phyloP scores from a whole-genome alignment of 2,329 filamentous ascomycete species.

The Phialemonium atrogriseum region DNA sequence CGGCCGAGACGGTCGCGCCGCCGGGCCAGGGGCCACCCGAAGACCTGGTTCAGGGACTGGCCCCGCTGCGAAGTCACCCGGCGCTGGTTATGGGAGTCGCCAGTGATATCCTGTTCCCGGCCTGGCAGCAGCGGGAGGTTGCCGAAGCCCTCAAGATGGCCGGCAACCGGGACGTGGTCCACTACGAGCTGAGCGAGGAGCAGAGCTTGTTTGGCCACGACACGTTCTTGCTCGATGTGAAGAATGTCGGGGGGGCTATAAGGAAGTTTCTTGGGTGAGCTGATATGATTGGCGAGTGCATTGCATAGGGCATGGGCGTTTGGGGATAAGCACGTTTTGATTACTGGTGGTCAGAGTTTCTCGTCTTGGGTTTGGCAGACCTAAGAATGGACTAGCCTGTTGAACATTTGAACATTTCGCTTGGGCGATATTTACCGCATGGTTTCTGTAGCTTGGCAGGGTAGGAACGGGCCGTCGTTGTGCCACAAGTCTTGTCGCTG shows the following conservation, averaged over 20 bases:
- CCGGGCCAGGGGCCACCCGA: constrained; percentile 53
- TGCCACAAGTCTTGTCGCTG: too few relatives aligned
- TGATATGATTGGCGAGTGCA: not conserved
- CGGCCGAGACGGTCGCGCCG: constrained; percentile 18
- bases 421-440: too few relatives aligned
- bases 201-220: constrained; percentile 94
- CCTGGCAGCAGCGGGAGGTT: constrained; percentile 95
- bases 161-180: constrained; percentile 75
- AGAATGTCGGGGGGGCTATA: constrained; percentile 82
- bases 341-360: too few relatives aligned
- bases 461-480: too few relatives aligned
- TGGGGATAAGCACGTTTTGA: too few relatives aligned
- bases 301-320: too few relatives aligned
- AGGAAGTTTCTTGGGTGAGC: constrained; percentile 63
- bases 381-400: too few relatives aligned
- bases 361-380: too few relatives aligned
- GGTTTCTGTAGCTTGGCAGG: too few relatives aligned
- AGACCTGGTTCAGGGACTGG: constrained; percentile 72
- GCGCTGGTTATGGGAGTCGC: constrained; percentile 88
- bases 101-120: constrained; percentile 92
- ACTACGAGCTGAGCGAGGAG: constrained; percentile 89
- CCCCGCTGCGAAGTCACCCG: constrained; percentile 64
- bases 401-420: too few relatives aligned
- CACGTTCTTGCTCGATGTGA: constrained; percentile 85
- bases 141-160: constrained; percentile 69